Conservation (phyloP, 805 yeast genomes). For the Cyberlindnera japonica region DNA sequence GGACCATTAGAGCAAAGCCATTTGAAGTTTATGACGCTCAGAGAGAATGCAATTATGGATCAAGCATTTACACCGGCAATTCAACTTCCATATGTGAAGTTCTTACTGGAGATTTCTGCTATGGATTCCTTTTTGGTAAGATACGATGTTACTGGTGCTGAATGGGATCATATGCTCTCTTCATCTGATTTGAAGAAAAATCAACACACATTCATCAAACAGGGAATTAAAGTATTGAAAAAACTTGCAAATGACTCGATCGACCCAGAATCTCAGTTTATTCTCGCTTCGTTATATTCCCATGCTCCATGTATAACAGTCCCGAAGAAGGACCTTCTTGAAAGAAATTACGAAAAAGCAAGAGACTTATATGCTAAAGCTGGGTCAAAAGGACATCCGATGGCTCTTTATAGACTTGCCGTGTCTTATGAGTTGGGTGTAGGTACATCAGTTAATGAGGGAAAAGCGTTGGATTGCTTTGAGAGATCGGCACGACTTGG, state of each 20-base stretch:
- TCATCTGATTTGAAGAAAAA: slow-evolving; percentile 46
- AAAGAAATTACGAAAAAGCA: slow-evolving; percentile 56
- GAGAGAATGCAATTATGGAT: slow-evolving; percentile 1
- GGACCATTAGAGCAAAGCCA: slow-evolving; percentile 10
- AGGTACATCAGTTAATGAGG: slow-evolving; percentile 43
- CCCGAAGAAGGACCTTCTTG: slow-evolving; percentile 45
- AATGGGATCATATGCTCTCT: slow-evolving; percentile 32
- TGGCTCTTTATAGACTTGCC: slow-evolving; percentile 65
- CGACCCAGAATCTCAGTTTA: slow-evolving; percentile 54
- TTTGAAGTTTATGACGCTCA: neutral
- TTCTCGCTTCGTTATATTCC: slow-evolving; percentile 59
- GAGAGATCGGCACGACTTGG: slow-evolving; percentile 59
- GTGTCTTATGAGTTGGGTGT: slow-evolving; percentile 68
- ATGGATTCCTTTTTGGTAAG: slow-evolving; percentile 19
- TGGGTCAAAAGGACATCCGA: slow-evolving; percentile 52
- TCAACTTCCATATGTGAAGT: slow-evolving; percentile 6
- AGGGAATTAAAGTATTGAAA: slow-evolving; percentile 57
- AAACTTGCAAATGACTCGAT: slow-evolving; percentile 48
- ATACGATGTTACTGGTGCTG: slow-evolving; percentile 46
- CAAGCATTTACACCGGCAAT: slow-evolving; percentile 1
- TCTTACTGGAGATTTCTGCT: slow-evolving; percentile 2
- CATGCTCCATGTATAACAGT: slow-evolving; percentile 44
- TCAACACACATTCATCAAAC: slow-evolving; percentile 50
- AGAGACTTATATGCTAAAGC: slow-evolving; percentile 57
- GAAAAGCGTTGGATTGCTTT: slow-evolving; percentile 52